Conservation (phyloP, 2,329 filamentous ascomycete genomes). For the Juglanconis juglandina region DNA sequence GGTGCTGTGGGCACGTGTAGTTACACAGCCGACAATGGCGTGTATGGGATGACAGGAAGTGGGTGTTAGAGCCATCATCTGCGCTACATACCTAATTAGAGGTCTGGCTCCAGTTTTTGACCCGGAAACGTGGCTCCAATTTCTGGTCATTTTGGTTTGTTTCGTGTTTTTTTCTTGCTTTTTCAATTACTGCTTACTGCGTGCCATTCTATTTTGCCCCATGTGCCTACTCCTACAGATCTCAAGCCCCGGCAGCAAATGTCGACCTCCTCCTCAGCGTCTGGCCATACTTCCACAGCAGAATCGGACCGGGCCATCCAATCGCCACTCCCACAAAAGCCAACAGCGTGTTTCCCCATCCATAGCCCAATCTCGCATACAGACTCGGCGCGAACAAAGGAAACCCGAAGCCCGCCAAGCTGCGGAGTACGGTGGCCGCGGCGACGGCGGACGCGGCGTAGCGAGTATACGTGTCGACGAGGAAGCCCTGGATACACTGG, state of each 20-base stretch:
- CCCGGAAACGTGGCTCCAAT: too few species aligned
- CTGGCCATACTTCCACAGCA: constrained; percentile 44
- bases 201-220: background rate
- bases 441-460: constrained; percentile 45
- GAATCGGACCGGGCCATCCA: constrained; percentile 38
- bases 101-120: too few species aligned
- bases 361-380: constrained; percentile 41
- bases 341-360: constrained; percentile 40
- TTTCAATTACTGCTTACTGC: background rate
- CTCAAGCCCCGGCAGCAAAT: constrained; percentile 16
- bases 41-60: constrained; percentile 27
- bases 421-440: constrained; percentile 42
- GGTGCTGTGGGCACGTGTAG: constrained; percentile 28
- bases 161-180: too few species aligned
- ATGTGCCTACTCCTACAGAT: background rate
- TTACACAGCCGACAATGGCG: constrained; percentile 25
- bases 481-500: constrained; percentile 44
- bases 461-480: constrained; percentile 45
- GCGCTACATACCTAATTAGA: too few species aligned
- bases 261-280: constrained; percentile 31
- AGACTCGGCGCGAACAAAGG: constrained; percentile 48
- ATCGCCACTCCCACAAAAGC: constrained; percentile 39
- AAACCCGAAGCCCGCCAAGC: constrained; percentile 47
- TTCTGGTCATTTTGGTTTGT: too few species aligned
- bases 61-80: constrained; percentile 21